phyloP scores from a whole-genome alignment of 305 asterid genomes.

The Solanum hybrid region DNA sequence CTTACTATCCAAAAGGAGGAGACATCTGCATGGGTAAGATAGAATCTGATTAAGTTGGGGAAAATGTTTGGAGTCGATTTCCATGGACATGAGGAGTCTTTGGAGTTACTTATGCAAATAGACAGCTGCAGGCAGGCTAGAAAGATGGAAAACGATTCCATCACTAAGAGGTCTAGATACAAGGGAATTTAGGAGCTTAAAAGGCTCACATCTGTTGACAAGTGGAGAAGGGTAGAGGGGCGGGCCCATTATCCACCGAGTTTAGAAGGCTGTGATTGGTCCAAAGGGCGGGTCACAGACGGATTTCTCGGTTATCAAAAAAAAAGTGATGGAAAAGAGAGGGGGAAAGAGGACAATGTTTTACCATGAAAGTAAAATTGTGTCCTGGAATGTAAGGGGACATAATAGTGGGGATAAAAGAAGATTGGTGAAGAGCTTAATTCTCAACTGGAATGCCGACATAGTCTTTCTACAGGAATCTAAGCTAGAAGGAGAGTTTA shows the following conservation, averaged over 20 bases:
- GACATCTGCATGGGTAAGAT: neutral
- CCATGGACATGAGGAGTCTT: neutral
- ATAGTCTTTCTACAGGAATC: neutral
- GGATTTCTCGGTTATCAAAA: no score
- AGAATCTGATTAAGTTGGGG: neutral
- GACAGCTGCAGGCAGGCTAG: neutral
- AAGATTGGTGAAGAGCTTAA: neutral
- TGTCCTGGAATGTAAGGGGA: neutral
- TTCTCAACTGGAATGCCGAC: neutral
- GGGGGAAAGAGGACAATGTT: neutral
- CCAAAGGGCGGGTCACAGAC: no score
- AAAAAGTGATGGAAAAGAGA: neutral
- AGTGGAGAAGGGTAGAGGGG: no score
- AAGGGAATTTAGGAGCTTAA: neutral
- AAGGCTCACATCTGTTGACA: neutral
- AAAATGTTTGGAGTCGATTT: neutral
- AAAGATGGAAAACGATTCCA: neutral
- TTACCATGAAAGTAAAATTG: neutral
- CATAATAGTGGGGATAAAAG: neutral
- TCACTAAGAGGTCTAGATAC: neutral
- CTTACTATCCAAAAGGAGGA: neutral
- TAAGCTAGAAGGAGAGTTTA: neutral
- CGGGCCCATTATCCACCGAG: no score
- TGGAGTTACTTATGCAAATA: neutral
- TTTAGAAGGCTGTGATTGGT: no score